Evolutionary conservation across 495 filamentous ascomycete genomes (phyloP), one percentile per base, ranked within the genome.

Genomic region (Penicilliopsis zonata): DNA sequence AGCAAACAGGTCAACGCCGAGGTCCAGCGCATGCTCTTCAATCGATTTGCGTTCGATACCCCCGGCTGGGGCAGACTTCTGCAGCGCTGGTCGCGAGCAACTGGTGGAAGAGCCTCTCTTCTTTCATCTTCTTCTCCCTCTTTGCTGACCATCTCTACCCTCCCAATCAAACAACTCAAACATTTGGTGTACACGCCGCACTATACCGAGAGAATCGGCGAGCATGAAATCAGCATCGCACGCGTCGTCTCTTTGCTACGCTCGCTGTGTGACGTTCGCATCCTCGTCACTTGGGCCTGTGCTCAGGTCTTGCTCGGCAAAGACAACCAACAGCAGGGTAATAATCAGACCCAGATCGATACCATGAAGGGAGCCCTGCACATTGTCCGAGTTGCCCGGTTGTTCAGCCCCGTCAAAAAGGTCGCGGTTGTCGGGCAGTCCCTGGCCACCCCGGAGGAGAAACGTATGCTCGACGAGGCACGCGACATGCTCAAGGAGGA

Each of bases 371-470:
- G 13, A 13, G 18, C 28, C 5, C 15, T 12, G 18, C 30, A 31
- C 17, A 21, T 31, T 8, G 30, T 31, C 5, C 10, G 3, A 5
- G 30, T 31, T 2, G 30, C 30, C 7, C 30, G 17, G 13, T 19
- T 31, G 5, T 31, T 31, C 30, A 15, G 13, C 7, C 17, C 12
- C 2, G 16, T 31, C 13, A 19, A 19, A 6, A 31, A 21, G 17
- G 30, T 31, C 10, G 30, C 30, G 3, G 30, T 31, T 5, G 18
- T 31, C 15, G 30, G 30, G 4, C 30, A 31, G 17, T 20, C 30
- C 4, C 30, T 31, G n/a, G 2, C 7, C 10, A 16, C 10, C 18
- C 4, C n/a, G n/a, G 6, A 5, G 4, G 30, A 31, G 18, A 31
- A 6, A 13, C 9, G 9, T 12, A 19, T 31, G 10, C n/a, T 31